Evolutionary conservation across 2,329 filamentous ascomycete genomes (phyloP), one percentile per base, ranked within the genome.

Genomic region (Escovopsis weberi): DNA sequence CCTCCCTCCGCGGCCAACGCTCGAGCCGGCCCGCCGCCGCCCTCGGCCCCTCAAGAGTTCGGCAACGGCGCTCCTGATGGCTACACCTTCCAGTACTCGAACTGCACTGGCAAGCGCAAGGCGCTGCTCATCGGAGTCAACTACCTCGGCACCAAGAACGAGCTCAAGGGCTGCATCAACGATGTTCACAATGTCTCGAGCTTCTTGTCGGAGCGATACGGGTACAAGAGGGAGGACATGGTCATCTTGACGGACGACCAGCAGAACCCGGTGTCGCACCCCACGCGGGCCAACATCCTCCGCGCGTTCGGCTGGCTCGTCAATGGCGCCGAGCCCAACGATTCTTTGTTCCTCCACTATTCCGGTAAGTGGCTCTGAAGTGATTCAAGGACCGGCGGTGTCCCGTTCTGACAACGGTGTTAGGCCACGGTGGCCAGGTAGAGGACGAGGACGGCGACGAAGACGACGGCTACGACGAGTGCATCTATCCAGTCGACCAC

Each of bases 51-150:
- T 6, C 75, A 80, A 56, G 57, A 69, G 48, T 82, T 82, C 51
- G 78, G 80, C 40, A 71, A 79, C 49, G 81, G 81, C 46, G 81
- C 82, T 1, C 82, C 81, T 2, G 60, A 69, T 18, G 72, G 70
- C 47, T 85, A 85, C 58, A 78, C 72, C 6, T 86, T 84, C 65
- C 78, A 85, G 61, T 85, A 85, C 66, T 83, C 78, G 44, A 77
- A 79, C 56, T 87, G 82, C 59, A 80, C 76, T 6, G 82, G 82
- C 41, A 73, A 72, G 49, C 71, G 82, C 54, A 85, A 85, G 65
- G 82, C 82, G 7, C 64, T 87, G 43, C 64, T 87, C 43, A 84
- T 87, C 48, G 82, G 82, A 41, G 85, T 87, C 68, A 87, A 87
- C 68, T 87, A 87, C 66, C 81, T 85, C 52, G 76, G 78, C 41